Base-by-base conservation (phyloP, 1,284 basidiomycete genomes). In the Sporisorium sorghi region DNA sequence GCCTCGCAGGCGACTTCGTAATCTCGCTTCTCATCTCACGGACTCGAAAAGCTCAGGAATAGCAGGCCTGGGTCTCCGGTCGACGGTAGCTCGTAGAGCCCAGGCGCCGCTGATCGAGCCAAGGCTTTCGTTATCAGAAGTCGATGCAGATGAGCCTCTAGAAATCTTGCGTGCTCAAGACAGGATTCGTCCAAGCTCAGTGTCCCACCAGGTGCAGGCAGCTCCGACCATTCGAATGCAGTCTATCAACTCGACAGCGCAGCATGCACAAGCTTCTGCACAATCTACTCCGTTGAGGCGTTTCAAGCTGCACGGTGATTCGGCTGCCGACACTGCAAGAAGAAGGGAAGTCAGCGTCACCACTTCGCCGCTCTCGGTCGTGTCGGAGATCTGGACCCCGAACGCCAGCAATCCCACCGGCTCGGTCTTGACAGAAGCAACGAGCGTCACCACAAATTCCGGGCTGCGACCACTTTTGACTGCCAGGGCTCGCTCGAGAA, bases 301-400 rank as follows among this genome's bases (percentile, higher is more conserved):
- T 14, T 44, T 58, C 17, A 56, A 44, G 28, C 43, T 69, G 8
- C 59, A 39, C n/a, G 33, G 33, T 19, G 7, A 8, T 39, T 42
- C 8, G 23, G 19, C 1, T 47, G 33, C 42, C n/a, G 42, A 30
- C 37, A 55, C 46, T 8, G 43, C 51, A n/a, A 46, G 26, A 39
- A 28, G 40, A 24, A 28, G 47, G 17, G 56, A 49, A n/a, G 43
- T 56, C 30, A 63, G 67, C 35, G 52, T 47, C 19, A 35, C 52
- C n/a, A 56, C 56, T 12, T 59, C 67, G 10, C 60, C 60, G 1
- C 26, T 37, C 17, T 59, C 60, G 9, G 23, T 44, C 1, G 5
- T 26, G 14, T 63, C 60, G 35, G 60, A 63, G n/a, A 21, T 56
- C 6, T 69, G 60, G 67, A 63, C 67, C 19, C 67, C 53, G 2